Percentiles rank a stretch among this genome's conserved stretches.
These are phyloP conservation scores for Vitis vinifera DNA, from an alignment of 164 flowering plant species.

Conservation along the genomic window DNA sequence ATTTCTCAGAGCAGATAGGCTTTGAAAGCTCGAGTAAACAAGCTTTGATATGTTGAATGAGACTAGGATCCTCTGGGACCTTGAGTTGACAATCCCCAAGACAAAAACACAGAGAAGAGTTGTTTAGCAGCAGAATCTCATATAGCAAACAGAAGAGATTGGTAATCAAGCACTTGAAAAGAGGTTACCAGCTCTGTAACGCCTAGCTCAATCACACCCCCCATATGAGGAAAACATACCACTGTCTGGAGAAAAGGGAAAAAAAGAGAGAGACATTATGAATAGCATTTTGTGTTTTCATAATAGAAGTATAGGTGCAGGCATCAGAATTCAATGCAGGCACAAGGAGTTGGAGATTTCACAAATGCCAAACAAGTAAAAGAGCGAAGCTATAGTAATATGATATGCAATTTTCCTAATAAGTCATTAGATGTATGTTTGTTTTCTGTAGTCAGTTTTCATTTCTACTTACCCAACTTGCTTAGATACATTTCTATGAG, in stretches of 20 bases:
- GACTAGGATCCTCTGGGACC: constrained; percentile 66
- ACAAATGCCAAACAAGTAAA: not conserved
- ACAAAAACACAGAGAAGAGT: not conserved
- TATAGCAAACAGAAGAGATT: not conserved
- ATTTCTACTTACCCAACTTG: too few relatives aligned
- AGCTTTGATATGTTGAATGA: constrained; percentile 69
- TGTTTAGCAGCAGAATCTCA: not conserved
- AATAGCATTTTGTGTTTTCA: not conserved
- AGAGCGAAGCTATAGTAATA: too few relatives aligned
- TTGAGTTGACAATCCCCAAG: constrained; percentile 20
- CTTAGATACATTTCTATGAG: too few relatives aligned
- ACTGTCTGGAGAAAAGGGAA: constrained; percentile 63
- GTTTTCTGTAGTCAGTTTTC: too few relatives aligned
- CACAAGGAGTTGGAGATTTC: not conserved
- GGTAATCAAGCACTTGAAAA: not conserved
- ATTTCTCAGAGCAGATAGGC: constrained; percentile 46
- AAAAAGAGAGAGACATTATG: not conserved
- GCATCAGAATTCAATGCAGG: not conserved
- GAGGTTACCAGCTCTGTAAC: constrained; percentile 68
- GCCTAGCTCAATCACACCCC: constrained; percentile 87
- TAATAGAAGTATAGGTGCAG: not conserved
- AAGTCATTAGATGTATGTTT: too few relatives aligned
- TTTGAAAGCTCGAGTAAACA: constrained; percentile 58
- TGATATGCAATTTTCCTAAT: too few relatives aligned
- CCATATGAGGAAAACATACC: constrained; percentile 78